phyloP scores from a whole-genome alignment of 2,329 filamentous ascomycete genomes.

The Camillea tinctor region DNA sequence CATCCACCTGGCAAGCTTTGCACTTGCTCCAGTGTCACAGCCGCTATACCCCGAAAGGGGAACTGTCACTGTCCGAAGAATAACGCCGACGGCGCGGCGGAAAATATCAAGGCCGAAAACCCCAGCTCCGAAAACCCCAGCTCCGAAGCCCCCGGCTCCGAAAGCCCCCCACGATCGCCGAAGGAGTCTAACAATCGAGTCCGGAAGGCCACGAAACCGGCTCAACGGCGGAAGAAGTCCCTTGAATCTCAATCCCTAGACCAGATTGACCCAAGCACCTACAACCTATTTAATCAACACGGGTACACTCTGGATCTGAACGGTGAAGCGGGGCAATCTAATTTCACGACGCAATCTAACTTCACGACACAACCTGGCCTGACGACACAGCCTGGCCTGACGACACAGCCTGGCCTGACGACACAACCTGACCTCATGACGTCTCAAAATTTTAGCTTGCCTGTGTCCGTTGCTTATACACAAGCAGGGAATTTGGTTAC shows the following conservation, averaged over 20 bases:
- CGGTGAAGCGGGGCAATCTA: conserved; percentile 9
- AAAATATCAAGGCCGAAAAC: conserved; percentile 20
- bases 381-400: too few species aligned
- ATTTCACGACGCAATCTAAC: conserved; percentile 1
- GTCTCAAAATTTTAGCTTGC: conserved; percentile 11
- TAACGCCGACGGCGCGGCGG: conserved; percentile 11
- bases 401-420: too few species aligned
- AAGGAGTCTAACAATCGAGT: conserved; percentile 38
- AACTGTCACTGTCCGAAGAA: conserved; percentile 50
- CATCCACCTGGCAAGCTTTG: conserved; percentile 63
- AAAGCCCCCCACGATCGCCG: conserved; percentile 37
- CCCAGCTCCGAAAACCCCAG: conserved; percentile 27
- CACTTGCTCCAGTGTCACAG: conserved; percentile 62
- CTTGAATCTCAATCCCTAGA: conserved; percentile 49
- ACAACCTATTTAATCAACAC: conserved; percentile 42
- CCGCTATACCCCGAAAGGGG: conserved; percentile 59
- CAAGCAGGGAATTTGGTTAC: conserved; percentile 2
- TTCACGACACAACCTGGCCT: too few species aligned
- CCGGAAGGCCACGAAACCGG: conserved; percentile 42
- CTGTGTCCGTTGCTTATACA: conserved; percentile 10
- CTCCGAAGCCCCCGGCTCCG: conserved; percentile 19
- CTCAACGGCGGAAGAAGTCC: conserved; percentile 46
- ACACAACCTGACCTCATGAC: conserved; percentile 5
- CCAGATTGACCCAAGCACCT: conserved; percentile 52
- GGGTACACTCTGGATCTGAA: conserved; percentile 11